Evolutionary conservation across 176 grass and related monocot genomes (phyloP).

Genomic region (Canna indica): DNA sequence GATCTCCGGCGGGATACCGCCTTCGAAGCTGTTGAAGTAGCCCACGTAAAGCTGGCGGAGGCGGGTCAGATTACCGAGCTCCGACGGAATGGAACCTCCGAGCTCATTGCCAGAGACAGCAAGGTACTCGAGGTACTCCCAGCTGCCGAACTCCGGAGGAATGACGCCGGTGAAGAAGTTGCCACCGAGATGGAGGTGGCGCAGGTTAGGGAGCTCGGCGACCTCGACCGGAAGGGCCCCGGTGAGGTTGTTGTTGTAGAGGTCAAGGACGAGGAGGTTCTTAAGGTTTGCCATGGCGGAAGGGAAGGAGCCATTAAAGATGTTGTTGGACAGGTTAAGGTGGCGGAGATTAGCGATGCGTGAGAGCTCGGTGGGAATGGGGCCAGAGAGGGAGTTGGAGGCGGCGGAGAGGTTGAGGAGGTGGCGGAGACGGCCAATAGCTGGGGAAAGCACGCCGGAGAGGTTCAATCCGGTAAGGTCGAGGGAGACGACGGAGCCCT

Average conservation of each 20-base stretch:
- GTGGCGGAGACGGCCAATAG: slow-evolving; percentile 17
- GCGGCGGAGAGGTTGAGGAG: slow-evolving; percentile 54
- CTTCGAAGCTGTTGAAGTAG: slow-evolving; percentile 75
- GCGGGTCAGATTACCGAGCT: slow-evolving; percentile 63
- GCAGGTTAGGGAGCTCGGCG: slow-evolving; percentile 42
- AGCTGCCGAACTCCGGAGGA: slow-evolving; percentile 53
- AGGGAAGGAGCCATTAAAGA: slow-evolving; percentile 77
- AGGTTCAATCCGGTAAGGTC: slow-evolving; percentile 2
- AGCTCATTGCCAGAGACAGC: slow-evolving; percentile 89
- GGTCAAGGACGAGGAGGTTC: slow-evolving; percentile 60
- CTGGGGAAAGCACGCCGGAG: background rate
- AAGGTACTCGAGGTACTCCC: slow-evolving; percentile 58
- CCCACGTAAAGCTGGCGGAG: slow-evolving; percentile 66
- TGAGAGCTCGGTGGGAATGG: slow-evolving; percentile 50
- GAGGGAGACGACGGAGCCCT: background rate
- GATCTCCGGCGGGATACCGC: slow-evolving; percentile 63
- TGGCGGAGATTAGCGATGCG: slow-evolving; percentile 37
- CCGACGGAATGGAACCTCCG: slow-evolving; percentile 45
- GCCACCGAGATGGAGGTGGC: slow-evolving; percentile 78
- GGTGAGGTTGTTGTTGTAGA: slow-evolving; percentile 93
- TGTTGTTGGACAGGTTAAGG: slow-evolving; percentile 90
- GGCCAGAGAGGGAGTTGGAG: slow-evolving; percentile 59
- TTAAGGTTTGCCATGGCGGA: slow-evolving; percentile 22
- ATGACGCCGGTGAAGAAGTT: slow-evolving; percentile 81
- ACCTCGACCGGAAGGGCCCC: slow-evolving; percentile 47